These are phyloP conservation scores for Apiospora phragmitis DNA, from an alignment of 2,329 filamentous ascomycete species.

Conservation along the genomic window DNA sequence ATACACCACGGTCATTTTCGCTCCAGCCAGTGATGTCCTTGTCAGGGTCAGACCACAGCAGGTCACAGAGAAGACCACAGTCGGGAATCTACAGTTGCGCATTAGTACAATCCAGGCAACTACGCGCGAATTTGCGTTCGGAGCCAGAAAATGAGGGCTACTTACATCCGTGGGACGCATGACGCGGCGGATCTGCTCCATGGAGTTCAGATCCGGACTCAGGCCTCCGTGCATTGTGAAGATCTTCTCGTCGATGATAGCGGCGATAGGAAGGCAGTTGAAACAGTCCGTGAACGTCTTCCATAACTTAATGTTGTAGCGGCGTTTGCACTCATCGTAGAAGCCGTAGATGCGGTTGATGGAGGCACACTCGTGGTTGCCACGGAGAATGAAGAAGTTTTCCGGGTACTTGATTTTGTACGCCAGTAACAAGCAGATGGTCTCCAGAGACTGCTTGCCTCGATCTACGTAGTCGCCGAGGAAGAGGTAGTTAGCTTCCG, in stretches of 20 bases:
- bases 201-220: slow-evolving; percentile 96
- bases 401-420: slow-evolving; percentile 99
- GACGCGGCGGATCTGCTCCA: slow-evolving; percentile 99
- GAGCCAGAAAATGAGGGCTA: slow-evolving; percentile 24
- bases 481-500: slow-evolving; percentile 99
- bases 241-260: slow-evolving; percentile 99
- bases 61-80: slow-evolving; percentile 94
- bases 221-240: slow-evolving; percentile 99
- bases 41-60: slow-evolving; percentile 97
- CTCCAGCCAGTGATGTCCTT: slow-evolving; percentile 99
- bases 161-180: slow-evolving; percentile 99
- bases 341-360: slow-evolving; percentile 99
- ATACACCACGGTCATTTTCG: slow-evolving; percentile 97
- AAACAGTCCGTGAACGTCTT: slow-evolving; percentile 99
- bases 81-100: slow-evolving; percentile 80
- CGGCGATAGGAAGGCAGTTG: slow-evolving; percentile 97
- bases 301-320: slow-evolving; percentile 99
- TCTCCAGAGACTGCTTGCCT: slow-evolving; percentile 98
- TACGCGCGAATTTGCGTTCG: background rate
- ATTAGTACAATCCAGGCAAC: background rate
- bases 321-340: slow-evolving; percentile 99
- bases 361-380: slow-evolving; percentile 98
- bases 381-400: slow-evolving; percentile 98
- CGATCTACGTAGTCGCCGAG: slow-evolving; percentile 98
- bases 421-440: slow-evolving; percentile 91